These are phyloP conservation scores for Arabis alpina DNA, from an alignment of 345 rosid species.

Conservation along the genomic window DNA sequence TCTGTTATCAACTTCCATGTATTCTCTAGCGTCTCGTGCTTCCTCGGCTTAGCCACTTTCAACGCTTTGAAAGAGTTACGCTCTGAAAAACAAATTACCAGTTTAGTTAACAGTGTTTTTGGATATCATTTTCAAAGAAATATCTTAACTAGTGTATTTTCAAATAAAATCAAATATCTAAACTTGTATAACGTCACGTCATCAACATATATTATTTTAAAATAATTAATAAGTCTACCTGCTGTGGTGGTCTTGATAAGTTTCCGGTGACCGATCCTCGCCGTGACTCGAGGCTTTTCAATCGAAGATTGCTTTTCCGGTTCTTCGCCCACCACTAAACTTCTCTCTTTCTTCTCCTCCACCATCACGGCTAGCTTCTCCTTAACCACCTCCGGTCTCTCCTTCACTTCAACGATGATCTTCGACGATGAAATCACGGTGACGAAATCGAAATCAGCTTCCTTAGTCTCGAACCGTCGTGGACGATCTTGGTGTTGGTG, in stretches of 20 bases:
- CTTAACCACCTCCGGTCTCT: not conserved
- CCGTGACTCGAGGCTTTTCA: slow-evolving; percentile 57
- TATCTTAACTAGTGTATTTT: slow-evolving; percentile 15
- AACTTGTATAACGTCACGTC: slow-evolving; percentile 3
- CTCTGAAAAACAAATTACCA: slow-evolving; percentile 8
- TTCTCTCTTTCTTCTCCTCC: slow-evolving; percentile 6
- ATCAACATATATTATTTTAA: not conserved
- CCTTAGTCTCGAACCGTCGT: not conserved
- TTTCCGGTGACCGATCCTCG: slow-evolving; percentile 44
- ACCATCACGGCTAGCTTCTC: not conserved
- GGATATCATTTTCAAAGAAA: not conserved
- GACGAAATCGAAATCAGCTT: slow-evolving; percentile 1
- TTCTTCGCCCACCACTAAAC: slow-evolving; percentile 42
- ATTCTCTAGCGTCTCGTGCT: slow-evolving; percentile 72
- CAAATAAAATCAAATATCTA: slow-evolving; percentile 11
- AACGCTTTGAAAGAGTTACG: slow-evolving; percentile 49
- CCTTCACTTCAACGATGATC: not conserved
- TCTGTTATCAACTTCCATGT: slow-evolving; percentile 85
- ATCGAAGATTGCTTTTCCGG: slow-evolving; percentile 36
- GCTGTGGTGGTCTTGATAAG: slow-evolving; percentile 53
- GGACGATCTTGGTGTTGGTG: not conserved
- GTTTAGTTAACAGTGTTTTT: slow-evolving; percentile 24
- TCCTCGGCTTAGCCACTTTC: slow-evolving; percentile 54
- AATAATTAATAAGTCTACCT: slow-evolving; percentile 45
- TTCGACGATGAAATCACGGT: not conserved